phyloP scores from a whole-genome alignment of 257 asterid species.

The Przewalskia tangutica region DNA sequence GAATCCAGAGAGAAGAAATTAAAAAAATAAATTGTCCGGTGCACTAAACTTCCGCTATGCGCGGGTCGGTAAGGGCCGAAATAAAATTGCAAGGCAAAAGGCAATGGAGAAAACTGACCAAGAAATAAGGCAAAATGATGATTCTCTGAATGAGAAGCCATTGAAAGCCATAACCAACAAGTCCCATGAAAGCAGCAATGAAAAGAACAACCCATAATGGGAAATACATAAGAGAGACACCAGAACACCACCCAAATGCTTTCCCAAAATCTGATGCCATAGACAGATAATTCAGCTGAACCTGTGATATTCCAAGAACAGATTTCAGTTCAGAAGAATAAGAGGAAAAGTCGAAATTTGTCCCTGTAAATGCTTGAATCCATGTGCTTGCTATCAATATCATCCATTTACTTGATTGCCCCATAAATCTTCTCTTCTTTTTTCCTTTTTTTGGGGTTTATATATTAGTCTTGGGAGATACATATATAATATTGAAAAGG shows the following conservation, averaged over 20 bases:
- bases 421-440: conserved; percentile 2
- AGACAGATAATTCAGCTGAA: conserved; percentile 44
- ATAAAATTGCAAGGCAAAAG: not conserved
- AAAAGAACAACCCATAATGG: conserved; percentile 40
- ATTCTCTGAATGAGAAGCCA: conserved; percentile 41
- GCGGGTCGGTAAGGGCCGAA: too few species aligned
- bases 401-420: conserved; percentile 48
- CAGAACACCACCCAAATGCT: conserved; percentile 67
- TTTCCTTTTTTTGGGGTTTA: not conserved
- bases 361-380: conserved; percentile 70
- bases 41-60: too few species aligned
- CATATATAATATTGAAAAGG: not conserved
- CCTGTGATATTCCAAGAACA: conserved; percentile 40
- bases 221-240: conserved; percentile 33
- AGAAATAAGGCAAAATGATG: conserved; percentile 43
- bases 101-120: conserved; percentile 18
- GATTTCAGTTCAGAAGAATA: conserved; percentile 46
- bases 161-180: conserved; percentile 51
- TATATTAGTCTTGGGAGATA: not conserved
- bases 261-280: conserved; percentile 62
- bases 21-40: too few species aligned
- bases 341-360: conserved; percentile 47
- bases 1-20: not conserved
- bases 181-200: conserved; percentile 49
- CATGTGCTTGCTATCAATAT: conserved; percentile 39